phyloP scores from a whole-genome alignment of 2,329 filamentous ascomycete species.

The Phyllosticta citriasiana region DNA sequence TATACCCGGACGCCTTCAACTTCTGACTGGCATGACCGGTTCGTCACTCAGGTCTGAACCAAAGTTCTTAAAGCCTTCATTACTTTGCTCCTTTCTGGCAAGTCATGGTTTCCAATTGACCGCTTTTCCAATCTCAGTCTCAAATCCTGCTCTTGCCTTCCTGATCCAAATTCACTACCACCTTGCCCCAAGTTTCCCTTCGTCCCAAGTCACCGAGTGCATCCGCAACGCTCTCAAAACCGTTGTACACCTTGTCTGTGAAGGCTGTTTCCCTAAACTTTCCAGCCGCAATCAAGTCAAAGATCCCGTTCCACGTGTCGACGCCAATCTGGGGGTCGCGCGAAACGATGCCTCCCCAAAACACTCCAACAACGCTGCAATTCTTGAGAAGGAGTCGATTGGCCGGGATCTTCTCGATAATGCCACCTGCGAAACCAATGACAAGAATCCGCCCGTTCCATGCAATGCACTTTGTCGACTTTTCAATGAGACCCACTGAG shows the following conservation, averaged over 20 bases:
- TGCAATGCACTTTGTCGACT: conserved; percentile 79
- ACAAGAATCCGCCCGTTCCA: conserved; percentile 88
- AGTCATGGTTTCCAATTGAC: too few species aligned
- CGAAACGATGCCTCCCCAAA: conserved; percentile 78
- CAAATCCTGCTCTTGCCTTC: conserved; percentile 28
- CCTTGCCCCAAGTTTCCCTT: conserved; percentile 89
- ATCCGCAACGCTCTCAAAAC: conserved; percentile 66
- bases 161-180: conserved; percentile 77
- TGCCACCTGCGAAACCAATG: conserved; percentile 78
- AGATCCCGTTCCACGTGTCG: conserved; percentile 73
- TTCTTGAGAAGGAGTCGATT: conserved; percentile 93
- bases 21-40: too few species aligned
- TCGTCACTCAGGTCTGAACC: too few species aligned
- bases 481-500: conserved; percentile 81
- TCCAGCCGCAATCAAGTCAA: conserved; percentile 63
- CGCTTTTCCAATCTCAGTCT: neutral
- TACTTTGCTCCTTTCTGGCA: too few species aligned
- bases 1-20: too few species aligned
- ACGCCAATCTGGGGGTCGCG: conserved; percentile 62
- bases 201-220: conserved; percentile 69
- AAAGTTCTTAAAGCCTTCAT: too few species aligned
- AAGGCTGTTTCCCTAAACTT: conserved; percentile 79
- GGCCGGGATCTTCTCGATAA: conserved; percentile 83
- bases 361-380: conserved; percentile 76
- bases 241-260: conserved; percentile 70